Conservation (phyloP, 345 rosid genomes). For the Salix suchowensis region DNA sequence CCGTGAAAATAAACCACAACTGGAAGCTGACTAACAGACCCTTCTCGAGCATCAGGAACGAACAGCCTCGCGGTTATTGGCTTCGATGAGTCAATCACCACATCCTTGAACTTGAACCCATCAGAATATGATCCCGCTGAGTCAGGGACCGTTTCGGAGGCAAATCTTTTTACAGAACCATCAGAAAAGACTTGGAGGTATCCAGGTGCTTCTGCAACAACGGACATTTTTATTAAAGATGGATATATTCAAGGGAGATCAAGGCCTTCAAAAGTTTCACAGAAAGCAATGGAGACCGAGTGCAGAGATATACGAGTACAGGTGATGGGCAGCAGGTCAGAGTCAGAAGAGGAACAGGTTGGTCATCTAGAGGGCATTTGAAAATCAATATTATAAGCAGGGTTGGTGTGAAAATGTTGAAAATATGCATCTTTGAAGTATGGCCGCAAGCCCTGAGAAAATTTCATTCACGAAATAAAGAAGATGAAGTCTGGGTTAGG, state of each 20-base stretch:
- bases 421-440: no score
- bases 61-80: conserved; percentile 50
- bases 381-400: neutral
- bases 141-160: conserved; percentile 31
- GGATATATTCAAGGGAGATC: neutral
- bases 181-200: conserved; percentile 54
- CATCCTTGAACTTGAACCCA: conserved; percentile 45
- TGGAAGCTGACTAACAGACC: conserved; percentile 21
- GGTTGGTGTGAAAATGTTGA: no score
- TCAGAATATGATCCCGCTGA: conserved; percentile 21
- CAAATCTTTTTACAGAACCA: conserved; percentile 44
- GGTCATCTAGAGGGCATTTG: neutral
- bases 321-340: neutral
- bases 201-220: conserved; percentile 45
- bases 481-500: neutral
- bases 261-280: neutral
- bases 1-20: conserved; percentile 59
- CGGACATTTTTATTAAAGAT: conserved; percentile 26
- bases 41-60: conserved; percentile 23
- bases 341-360: neutral
- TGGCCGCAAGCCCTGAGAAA: no score
- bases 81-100: conserved; percentile 35
- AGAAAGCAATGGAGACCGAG: neutral
- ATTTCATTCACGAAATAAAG: neutral
- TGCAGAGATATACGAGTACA: neutral